Conservation (phyloP, 306 rosid species). For the Leucaena leucocephala region DNA sequence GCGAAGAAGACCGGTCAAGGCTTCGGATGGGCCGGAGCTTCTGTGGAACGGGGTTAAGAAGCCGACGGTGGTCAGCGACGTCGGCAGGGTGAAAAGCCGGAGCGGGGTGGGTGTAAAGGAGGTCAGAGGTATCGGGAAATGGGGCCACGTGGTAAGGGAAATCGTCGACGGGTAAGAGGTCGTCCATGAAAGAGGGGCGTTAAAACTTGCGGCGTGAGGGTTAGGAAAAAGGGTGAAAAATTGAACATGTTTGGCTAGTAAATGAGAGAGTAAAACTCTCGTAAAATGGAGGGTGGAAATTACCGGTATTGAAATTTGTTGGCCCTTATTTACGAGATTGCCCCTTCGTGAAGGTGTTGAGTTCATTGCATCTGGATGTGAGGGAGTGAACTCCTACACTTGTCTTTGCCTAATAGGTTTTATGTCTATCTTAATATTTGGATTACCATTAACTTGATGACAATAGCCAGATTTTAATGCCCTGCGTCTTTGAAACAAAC, state of each 20-base stretch:
- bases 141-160: constrained; percentile 67
- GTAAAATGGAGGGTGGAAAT: background rate
- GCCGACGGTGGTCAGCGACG: constrained; percentile 31
- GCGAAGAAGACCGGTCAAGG: constrained; percentile 42
- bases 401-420: background rate
- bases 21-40: constrained; percentile 84
- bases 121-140: constrained; percentile 70
- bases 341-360: background rate
- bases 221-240: background rate
- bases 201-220: constrained; percentile 41
- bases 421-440: background rate
- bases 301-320: background rate
- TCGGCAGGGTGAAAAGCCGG: constrained; percentile 34
- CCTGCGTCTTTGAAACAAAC: too few relatives aligned
- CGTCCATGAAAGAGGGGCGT: constrained; percentile 8
- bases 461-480: too few relatives aligned
- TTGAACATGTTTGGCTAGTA: background rate
- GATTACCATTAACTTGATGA: background rate
- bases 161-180: constrained; percentile 57
- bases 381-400: background rate
- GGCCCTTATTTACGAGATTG: background rate
- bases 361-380: too few relatives aligned
- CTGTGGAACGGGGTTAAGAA: constrained; percentile 54
- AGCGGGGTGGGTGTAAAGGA: constrained; percentile 47
- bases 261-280: background rate